Percentiles rank a stretch among this genome's conserved stretches.
phyloP scores from a whole-genome alignment of 116 monocot genomes.

The Dioscorea cayenensis region DNA sequence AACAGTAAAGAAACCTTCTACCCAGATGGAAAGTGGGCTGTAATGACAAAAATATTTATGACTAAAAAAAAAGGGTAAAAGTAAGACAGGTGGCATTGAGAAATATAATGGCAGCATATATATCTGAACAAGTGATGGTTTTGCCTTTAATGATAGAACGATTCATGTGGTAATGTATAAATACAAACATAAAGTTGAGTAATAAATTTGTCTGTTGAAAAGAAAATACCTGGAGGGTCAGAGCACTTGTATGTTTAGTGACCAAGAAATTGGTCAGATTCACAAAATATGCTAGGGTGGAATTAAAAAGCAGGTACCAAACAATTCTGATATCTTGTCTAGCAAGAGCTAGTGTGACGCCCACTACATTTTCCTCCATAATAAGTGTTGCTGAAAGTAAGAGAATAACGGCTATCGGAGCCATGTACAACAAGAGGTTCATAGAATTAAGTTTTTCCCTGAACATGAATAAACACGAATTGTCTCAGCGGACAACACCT shows the following conservation, averaged over 20 bases:
- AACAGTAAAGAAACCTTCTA: too few relatives aligned
- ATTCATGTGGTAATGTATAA: too few relatives aligned
- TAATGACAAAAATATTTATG: too few relatives aligned
- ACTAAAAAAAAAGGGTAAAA: too few relatives aligned
- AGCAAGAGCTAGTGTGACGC: slow-evolving; percentile 39
- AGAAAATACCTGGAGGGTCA: slow-evolving; percentile 50
- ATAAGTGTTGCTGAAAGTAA: slow-evolving; percentile 47
- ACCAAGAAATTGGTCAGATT: slow-evolving; percentile 67
- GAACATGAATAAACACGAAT: slow-evolving; percentile 1
- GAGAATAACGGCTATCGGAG: slow-evolving; percentile 53
- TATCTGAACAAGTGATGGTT: too few relatives aligned
- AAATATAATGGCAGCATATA: too few relatives aligned
- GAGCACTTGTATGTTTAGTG: slow-evolving; percentile 58
- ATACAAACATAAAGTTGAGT: too few relatives aligned
- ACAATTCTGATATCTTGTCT: slow-evolving; percentile 46
- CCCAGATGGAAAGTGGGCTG: too few relatives aligned
- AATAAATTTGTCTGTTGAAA: too few relatives aligned
- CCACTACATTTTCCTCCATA: slow-evolving; percentile 64
- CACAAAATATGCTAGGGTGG: slow-evolving; percentile 54
- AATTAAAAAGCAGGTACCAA: slow-evolving; percentile 52
- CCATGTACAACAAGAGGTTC: slow-evolving; percentile 66
- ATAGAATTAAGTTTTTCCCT: slow-evolving; percentile 68
- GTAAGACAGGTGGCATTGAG: too few relatives aligned
- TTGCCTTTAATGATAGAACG: too few relatives aligned
- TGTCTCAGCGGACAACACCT: too few relatives aligned